phyloP scores from a whole-genome alignment of 2,329 filamentous ascomycete genomes.

The Hypoxylon sp. region DNA sequence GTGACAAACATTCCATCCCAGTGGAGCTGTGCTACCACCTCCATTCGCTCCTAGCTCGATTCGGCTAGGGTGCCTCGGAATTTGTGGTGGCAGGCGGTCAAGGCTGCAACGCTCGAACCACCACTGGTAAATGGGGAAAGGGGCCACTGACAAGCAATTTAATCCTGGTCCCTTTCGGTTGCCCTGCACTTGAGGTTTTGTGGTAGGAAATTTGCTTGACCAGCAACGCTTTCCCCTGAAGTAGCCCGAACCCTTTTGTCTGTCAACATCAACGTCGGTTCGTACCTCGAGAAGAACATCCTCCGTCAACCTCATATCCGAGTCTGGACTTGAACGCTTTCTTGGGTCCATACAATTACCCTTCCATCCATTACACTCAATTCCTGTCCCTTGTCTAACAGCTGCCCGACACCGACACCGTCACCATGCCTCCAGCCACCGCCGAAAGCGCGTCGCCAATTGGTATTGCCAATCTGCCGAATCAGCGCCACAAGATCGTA shows the following conservation, averaged over 20 bases:
- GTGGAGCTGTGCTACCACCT: constrained; percentile 12
- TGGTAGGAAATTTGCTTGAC: constrained; percentile 58
- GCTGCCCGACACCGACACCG: constrained; percentile 28
- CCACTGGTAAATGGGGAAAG: constrained; percentile 39
- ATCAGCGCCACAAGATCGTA: constrained; percentile 83
- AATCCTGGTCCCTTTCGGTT: constrained; percentile 47
- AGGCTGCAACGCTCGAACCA: constrained; percentile 45
- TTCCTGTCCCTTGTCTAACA: constrained; percentile 39
- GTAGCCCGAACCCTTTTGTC: constrained; percentile 49
- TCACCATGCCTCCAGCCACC: constrained; percentile 66
- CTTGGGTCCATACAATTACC: constrained; percentile 34
- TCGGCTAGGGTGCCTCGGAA: constrained; percentile 17
- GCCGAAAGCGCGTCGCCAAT: constrained; percentile 59
- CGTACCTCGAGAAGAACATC: constrained; percentile 26
- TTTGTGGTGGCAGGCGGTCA: constrained; percentile 43
- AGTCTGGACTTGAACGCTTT: constrained; percentile 31
- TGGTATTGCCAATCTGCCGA: constrained; percentile 81
- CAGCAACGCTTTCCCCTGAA: constrained; percentile 56
- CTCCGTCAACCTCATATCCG: constrained; percentile 27
- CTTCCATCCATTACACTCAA: constrained; percentile 24
- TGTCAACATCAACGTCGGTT: constrained; percentile 50
- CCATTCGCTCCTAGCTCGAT: constrained; percentile 23
- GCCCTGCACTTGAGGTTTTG: constrained; percentile 46
- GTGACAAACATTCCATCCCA: background rate
- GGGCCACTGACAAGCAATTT: constrained; percentile 45